A percentile compares a stretch with the other conserved stretches of the same genome.
These are phyloP conservation scores for Helicostylum pulchrum DNA, from an alignment of 192 early-diverging fungal genomes.

Conservation along the genomic window DNA sequence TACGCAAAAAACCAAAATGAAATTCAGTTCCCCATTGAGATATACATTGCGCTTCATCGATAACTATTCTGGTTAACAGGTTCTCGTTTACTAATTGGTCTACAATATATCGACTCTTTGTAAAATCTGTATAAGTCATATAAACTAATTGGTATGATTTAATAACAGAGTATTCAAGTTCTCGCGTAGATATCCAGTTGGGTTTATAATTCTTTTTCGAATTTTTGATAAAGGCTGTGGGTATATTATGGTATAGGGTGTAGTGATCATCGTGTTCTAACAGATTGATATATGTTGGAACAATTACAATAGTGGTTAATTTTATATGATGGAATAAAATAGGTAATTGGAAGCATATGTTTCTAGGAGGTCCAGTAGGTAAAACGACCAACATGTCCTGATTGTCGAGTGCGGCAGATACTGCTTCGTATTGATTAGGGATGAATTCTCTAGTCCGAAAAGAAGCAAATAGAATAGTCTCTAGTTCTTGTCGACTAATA, in stretches of 20 bases:
- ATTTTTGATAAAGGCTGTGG: not conserved
- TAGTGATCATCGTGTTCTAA: not conserved
- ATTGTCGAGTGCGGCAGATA: not conserved
- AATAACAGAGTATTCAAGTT: not conserved
- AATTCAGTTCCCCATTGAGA: not conserved
- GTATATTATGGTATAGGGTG: not conserved
- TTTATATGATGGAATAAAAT: not conserved
- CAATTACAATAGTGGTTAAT: not conserved
- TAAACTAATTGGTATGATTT: not conserved
- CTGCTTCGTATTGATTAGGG: slow-evolving; percentile 2
- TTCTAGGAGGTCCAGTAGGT: not conserved
- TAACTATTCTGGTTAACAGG: not conserved
- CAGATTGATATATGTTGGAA: not conserved
- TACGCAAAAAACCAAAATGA: not conserved
- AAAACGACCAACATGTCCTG: not conserved
- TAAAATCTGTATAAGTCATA: not conserved
- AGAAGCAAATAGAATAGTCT: not conserved
- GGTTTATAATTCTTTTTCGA: not conserved
- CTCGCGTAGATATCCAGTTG: not conserved
- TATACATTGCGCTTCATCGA: slow-evolving; percentile 5
- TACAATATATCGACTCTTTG: no score
- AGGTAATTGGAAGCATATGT: slow-evolving; percentile 1
- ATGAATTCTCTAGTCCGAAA: not conserved
- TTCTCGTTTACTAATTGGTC: not conserved
- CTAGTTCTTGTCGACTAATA: not conserved